Base-by-base conservation (phyloP, 2,329 filamentous ascomycete genomes). In the Xylariaceae sp. region DNA sequence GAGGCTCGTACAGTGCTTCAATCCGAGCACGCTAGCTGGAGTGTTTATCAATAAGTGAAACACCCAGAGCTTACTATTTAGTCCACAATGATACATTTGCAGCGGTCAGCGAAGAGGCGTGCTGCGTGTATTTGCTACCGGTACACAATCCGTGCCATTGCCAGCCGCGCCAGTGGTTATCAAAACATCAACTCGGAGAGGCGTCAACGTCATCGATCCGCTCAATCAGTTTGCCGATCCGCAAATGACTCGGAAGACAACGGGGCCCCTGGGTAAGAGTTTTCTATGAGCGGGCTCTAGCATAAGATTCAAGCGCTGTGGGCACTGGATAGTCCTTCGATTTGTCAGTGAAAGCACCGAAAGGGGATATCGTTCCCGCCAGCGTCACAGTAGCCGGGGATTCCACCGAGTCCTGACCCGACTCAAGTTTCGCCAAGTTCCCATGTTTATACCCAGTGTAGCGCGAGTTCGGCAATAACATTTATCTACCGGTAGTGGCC, bases 161-260 rank as follows among this genome's bases (percentile, higher is more conserved):
- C 19, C 40, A 42, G 40, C 40, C 19, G 40, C 19, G 19, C 22
- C 10, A 26, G 2, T 42, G 32, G 29, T 7, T 40, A 16, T 16
- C 16, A 21, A 29, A 15, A 29, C 41, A 46, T 22, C 53, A 47
- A 53, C 47, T 56, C 44, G 6, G 2, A 26, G 41, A 49, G 51
- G 42, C 34, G 3, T 41, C 57, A 55, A 59, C 57, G 57, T 59
- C 57, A 59, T 59, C 52, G 57, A 55, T 57, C 55, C 55, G 55
- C 57, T n/a, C 36, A 46, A 32, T 37, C 52, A 6, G 18, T 18
- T n/a, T 4, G 41, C 22, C 19, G 41, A 26, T 19, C 13, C 52
- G 48, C 19, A 34, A 50, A 53, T 59, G 57, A 58, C 51, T 59
- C 57, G 52, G 42, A 15, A 8, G 16, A 47, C 4, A 43, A 48